Conservation (phyloP, 306 rosid species). For the Pterocarpus macrocarpus region DNA sequence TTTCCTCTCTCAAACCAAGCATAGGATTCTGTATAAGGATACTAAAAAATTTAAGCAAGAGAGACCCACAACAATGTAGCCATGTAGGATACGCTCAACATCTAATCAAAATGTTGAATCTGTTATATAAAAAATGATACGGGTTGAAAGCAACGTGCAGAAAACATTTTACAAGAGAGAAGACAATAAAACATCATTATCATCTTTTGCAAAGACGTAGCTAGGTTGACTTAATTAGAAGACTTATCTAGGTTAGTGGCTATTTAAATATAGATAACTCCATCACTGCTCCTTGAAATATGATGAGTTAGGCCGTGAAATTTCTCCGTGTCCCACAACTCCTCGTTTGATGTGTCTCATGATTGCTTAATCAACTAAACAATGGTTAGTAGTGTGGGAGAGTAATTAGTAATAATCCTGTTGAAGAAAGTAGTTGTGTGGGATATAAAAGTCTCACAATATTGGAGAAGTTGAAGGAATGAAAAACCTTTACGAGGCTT, state of each 20-base stretch:
- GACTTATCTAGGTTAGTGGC: slow-evolving; percentile 19
- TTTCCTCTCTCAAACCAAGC: background rate
- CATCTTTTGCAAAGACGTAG: background rate
- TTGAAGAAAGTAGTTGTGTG: too few species aligned
- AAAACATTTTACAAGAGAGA: background rate
- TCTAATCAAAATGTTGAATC: background rate
- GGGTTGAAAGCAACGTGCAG: background rate
- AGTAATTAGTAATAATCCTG: too few species aligned
- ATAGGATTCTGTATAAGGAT: background rate
- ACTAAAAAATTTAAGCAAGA: background rate
- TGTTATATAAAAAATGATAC: background rate
- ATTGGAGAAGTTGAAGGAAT: too few species aligned
- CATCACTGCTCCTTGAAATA: slow-evolving; percentile 2
- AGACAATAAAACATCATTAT: background rate
- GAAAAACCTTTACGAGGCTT: too few species aligned
- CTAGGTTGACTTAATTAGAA: background rate
- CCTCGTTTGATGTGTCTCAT: too few species aligned
- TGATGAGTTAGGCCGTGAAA: background rate
- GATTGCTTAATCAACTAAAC: too few species aligned
- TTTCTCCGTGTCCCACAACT: too few species aligned
- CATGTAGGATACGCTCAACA: background rate
- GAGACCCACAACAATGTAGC: background rate
- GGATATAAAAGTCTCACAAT: too few species aligned
- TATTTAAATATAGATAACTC: background rate
- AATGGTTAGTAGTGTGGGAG: too few species aligned